Base-by-base conservation (phyloP, 805 yeast species). In the Pichia membranifaciens region DNA sequence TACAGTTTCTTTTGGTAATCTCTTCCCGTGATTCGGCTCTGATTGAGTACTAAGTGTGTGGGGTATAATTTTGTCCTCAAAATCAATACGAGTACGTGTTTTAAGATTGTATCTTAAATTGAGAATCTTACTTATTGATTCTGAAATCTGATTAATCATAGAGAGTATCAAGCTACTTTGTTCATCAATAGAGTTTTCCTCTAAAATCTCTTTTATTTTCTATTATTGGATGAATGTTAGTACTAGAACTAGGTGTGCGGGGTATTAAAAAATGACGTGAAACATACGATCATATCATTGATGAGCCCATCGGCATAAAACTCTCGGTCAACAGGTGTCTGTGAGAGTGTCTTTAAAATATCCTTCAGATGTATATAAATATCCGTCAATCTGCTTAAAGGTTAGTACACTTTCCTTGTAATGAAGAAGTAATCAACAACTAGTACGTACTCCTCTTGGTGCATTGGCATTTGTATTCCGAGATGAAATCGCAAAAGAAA, bases 291-390 rank as follows among this genome's bases (percentile, higher is more conserved):
- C 47, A 44, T 44, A 21, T 44, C 47, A 32, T 28, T 21, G 6
- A 18, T 20, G 12, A 44, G 18, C 3, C 22, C 32, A 7, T 29
- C 28, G 13, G 39, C 42, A 29, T 15, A 13, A 23, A 28, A 44
- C 16, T 44, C 47, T 25, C 17, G 28, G 10, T 44, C 42, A 17
- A 44, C 25, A 12, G 47, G 38, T 9, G 47, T 37, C 16, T 21
- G 23, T 3, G 47, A 29, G 21, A 44, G 17, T 5, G 32, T 10
- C 16, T 17, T 16, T 18, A 44, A 15, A n/a, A 44, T 35, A 28
- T 28, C 37, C n/a, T 37, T 37, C n/a, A 44, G 38, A 44, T 44
- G 41, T 32, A 37, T 31, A 28, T 44, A 37, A 2, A 44, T 44
- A 15, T 44, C 47, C 18, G 47, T 44, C 21, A 44, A 16, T 44